Base-by-base conservation (phyloP, 176 grass and related monocot genomes). In the Phoenix roebelenii region DNA sequence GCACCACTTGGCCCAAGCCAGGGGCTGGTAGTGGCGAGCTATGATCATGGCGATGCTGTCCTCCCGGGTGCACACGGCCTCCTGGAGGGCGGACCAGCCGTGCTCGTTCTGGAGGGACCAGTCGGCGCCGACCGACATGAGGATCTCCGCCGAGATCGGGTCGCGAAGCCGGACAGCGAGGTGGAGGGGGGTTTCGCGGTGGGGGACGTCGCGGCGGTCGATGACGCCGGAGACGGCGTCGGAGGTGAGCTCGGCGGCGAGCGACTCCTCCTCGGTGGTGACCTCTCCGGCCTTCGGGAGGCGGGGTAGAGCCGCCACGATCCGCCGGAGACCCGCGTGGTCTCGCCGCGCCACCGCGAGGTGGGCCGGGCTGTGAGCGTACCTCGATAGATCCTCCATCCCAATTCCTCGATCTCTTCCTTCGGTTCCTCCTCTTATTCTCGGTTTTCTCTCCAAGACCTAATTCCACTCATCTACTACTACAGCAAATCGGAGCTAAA, bases 1-100 rank as follows among this genome's bases (percentile, higher is more conserved):
- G 73, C 93, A 92, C 93, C 88, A 98, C 82, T 98, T 98, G 55
- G 93, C 87, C 93, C 93, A 98, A 1, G 93, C 93, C 23, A 88
- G 84, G 18, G 87, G 87, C 81, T 98, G 93, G 78, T 98, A 98
- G 78, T 85, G 93, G 22, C 93, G 81, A 10, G 87, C 87, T 59
- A 98, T 98, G 67, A 98, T 72, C 59, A 76, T 82, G 5, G 93
- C 93, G 50, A 98, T 90, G 29, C 73, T 67, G 56, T 92, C 93
- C 65, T 92, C 84, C 26, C 84, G 73, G 1, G 87, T 86, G 75
- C 93, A 98, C 4, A 98, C 84, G 0, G 93, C 93, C 67, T 98
- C 93, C 71, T 98, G 93, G 0, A 98, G 85, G 0, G 87, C 87
- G 1, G 93, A 98, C 93, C 93, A 98, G 0, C 93, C 93, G 48